Evolutionary conservation across 192 early-diverging fungal species (phyloP), one percentile per base, ranked within the genome.

Genomic region (Lobosporangium transversale): DNA sequence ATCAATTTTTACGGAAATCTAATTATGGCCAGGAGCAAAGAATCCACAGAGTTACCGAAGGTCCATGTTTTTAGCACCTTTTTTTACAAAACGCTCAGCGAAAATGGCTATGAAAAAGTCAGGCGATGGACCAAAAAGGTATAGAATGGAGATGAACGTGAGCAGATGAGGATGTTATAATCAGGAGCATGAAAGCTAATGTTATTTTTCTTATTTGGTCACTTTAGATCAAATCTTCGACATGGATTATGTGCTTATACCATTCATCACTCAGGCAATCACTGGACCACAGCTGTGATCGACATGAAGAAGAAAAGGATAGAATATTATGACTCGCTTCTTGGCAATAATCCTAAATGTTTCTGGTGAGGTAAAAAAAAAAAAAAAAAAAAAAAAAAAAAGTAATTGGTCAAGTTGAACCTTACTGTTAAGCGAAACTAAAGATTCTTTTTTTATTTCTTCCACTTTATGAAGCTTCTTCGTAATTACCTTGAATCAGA

Each of bases 1-100:
- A 97, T 98, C 78, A 97, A 98, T 71, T 95, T 92, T 79, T 98
- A 97, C 76, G 87, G 92, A 61, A 83, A 91, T 43, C 78, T 98
- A 44, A 83, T 95, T 15, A 86, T 90, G 62, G 79, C 85, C 0
- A 87, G 97, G 12, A 84, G 86, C 40, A 67, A 79, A 21, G 65
- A 74, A 32, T 12, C 81, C 6, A 42, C 58, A 0, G 53, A 45
- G 21, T 54, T 89, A 33, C 93, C 93, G 0, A 85, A 83, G 30
- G 81, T 97, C 4, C 93, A 96, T 65, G 88, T 88, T 30, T 98
- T 97, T 76, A 98, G 92, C 78, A 95, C 95, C 0, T 95, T 95
- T 67, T 98, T 98, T 78, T 97, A 88, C 78, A 73, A 86, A 36
- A 91, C 83, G 7, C 74, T 98, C 31, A 48, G 76, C 15, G 85